Percentiles rank a stretch among this genome's conserved stretches.
phyloP scores from a whole-genome alignment of 305 asterid species.

The Nicotiana rustica region DNA sequence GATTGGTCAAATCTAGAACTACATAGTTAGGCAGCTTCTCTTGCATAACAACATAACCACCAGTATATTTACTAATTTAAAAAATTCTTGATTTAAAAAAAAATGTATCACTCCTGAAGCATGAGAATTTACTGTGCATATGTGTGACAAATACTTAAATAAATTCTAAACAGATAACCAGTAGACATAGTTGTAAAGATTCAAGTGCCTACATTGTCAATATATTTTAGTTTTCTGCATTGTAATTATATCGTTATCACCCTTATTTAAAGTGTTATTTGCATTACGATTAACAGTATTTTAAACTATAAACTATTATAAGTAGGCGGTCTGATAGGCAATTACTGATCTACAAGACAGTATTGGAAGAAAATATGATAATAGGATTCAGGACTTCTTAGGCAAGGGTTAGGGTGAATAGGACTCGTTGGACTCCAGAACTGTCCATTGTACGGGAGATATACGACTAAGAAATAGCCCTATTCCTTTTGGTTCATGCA shows the following conservation, averaged over 20 bases:
- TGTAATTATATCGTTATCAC: not conserved
- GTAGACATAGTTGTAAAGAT: not conserved
- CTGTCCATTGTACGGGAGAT: not conserved
- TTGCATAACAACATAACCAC: constrained; percentile 73
- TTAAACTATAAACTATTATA: not conserved
- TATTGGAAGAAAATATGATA: not conserved
- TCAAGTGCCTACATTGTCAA: not conserved
- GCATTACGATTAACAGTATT: not conserved
- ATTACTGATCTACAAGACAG: not conserved
- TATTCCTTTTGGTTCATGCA: constrained; percentile 21
- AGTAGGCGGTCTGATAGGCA: not conserved
- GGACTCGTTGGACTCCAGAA: not conserved
- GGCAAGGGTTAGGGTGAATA: not conserved
- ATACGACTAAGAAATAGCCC: not conserved
- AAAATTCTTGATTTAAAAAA: not conserved
- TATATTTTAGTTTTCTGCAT: not conserved
- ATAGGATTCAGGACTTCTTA: not conserved
- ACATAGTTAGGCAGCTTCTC: constrained; percentile 86
- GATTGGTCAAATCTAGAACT: constrained; percentile 70
- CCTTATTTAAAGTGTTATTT: not conserved
- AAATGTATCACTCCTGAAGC: not conserved
- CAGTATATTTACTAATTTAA: not conserved
- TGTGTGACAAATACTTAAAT: not conserved
- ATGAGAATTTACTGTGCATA: no score
- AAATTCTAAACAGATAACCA: not conserved